Evolutionary conservation across 108 stramenopile genomes (phyloP), one percentile per base, ranked within the genome.

Genomic region (Nitzschia palea): DNA sequence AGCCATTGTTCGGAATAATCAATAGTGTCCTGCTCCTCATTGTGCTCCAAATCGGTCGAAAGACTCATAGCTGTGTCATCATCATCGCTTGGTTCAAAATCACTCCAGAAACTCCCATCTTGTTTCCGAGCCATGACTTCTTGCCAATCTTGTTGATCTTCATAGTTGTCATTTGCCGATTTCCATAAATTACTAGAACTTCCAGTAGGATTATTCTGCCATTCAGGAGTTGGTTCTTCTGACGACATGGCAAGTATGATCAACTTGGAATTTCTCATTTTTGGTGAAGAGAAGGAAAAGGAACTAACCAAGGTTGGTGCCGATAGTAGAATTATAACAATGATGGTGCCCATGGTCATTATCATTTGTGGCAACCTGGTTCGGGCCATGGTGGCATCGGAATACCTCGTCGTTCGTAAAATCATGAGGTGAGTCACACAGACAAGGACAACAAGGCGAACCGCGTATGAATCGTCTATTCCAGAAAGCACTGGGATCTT

Each of bases 1-100:
- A 92, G 60, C 91, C 91, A 92, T 18, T 82, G 78, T 47, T 92
- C 86, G 25, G 84, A 77, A 20, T 74, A 84, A 44, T 69, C 81
- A 30, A 62, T 67, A 8, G 45, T 34, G 26, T 62, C 62, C 4
- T 67, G 70, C 35, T 78, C 77, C 9, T 47, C 44, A 48, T 32
- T 22, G 40, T 40, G 33, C 10, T 73, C 47, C 10, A 33, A 62
- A 18, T 47, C 34, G 28, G 15, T 18, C 17, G 43, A 40, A 15
- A 34, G 23, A 2, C 26, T 8, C 0, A 17, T 3, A 14, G 42
- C 1, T 2, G 58, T 35, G 14, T n/a, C 28, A 23, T 31, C 45
- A 31, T 70, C 68, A 22, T 77, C 70, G 2, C 52, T 63, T 3
- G 84, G 60, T 62, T 80, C 81, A 70, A 88, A 88, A n/a, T 81